Base-by-base conservation (phyloP, 2,329 filamentous ascomycete genomes). In the Pestalotiopsis sp. region DNA sequence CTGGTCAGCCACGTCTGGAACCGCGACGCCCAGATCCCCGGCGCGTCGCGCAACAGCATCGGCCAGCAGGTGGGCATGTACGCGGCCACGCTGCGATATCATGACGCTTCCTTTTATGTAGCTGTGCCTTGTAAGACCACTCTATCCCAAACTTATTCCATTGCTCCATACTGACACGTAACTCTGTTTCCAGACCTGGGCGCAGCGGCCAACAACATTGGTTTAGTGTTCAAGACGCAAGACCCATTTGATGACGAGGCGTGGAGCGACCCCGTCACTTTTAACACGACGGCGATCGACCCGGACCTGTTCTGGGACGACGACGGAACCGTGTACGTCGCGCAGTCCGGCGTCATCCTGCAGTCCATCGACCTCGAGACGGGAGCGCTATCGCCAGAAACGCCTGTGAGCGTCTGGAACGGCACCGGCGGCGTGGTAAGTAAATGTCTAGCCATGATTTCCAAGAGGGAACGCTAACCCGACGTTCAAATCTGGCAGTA, bases 1-100 rank as follows among this genome's bases (percentile, higher is more conserved):
- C 75, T 78, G 52, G 75, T 79, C 3, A 72, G 75, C 59, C 61
- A 68, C 65, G 67, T 4, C 0, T 66, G 77, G 12, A 73, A 70
- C n/a, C 71, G 73, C 36, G 73, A 74, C 3, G 72, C 76, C 0
- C 83, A 85, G 69, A 75, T 85, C 4, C 81, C 81, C 0, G 77
- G 77, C 4, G 66, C 79, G 49, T 73, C 67, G 69, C 72, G 68
- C 66, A 76, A 73, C 63, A 73, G n/a, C 9, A 56, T 23, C 14
- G 25, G 61, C 5, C 45, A 66, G 25, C 13, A 25, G 36, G 75
- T 76, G 41, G 78, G 78, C n/a, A 78, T 80, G 45, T 79, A 78
- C 75, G 78, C 78, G 4, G 77, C 78, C 0, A 73, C 77, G 0
- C 65, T 80, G 7, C 70, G 78, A 7, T 78, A 73, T 65, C 72